Conservation (phyloP, 2,329 filamentous ascomycete species). For the Emydomyces testavorans region DNA sequence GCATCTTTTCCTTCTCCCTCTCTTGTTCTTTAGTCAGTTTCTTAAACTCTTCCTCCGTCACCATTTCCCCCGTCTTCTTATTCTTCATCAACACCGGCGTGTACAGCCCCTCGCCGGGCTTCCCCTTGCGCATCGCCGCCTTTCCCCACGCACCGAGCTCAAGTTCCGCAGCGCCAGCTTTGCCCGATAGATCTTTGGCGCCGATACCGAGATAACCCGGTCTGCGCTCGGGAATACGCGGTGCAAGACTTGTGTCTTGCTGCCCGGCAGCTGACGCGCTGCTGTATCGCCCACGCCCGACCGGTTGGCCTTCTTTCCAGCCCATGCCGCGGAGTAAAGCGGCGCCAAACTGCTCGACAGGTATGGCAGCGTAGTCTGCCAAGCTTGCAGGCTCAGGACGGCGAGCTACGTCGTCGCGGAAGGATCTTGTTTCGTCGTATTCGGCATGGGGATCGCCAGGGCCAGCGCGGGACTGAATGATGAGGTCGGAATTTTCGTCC, state of each 20-base stretch:
- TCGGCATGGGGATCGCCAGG: slow-evolving; percentile 20
- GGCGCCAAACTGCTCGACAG: slow-evolving; percentile 88
- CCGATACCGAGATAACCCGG: slow-evolving; percentile 79
- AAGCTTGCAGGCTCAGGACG: slow-evolving; percentile 66
- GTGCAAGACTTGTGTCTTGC: slow-evolving; percentile 43
- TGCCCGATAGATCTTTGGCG: slow-evolving; percentile 60
- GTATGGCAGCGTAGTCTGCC: slow-evolving; percentile 76
- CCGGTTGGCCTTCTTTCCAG: slow-evolving; percentile 62
- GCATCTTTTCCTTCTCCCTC: slow-evolving; percentile 31
- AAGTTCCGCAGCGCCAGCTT: slow-evolving; percentile 41
- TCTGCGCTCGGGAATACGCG: slow-evolving; percentile 55
- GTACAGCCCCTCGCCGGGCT: slow-evolving; percentile 42
- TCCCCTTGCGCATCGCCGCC: slow-evolving; percentile 41
- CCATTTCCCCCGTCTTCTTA: slow-evolving; percentile 49
- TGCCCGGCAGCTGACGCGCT: slow-evolving; percentile 26
- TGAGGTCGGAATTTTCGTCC: slow-evolving; percentile 35
- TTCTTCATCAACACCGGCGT: slow-evolving; percentile 52
- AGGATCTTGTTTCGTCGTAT: slow-evolving; percentile 46
- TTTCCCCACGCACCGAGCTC: slow-evolving; percentile 75
- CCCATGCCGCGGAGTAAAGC: slow-evolving; percentile 88
- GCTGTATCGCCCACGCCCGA: slow-evolving; percentile 45
- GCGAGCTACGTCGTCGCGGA: slow-evolving; percentile 55
- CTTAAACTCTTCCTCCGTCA: slow-evolving; percentile 52
- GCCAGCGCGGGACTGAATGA: slow-evolving; percentile 38
- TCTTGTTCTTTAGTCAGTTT: slow-evolving; percentile 40